Evolutionary conservation across 2,329 filamentous ascomycete genomes (phyloP), one percentile per base, ranked within the genome.

Genomic region (Aspergillus proliferans): DNA sequence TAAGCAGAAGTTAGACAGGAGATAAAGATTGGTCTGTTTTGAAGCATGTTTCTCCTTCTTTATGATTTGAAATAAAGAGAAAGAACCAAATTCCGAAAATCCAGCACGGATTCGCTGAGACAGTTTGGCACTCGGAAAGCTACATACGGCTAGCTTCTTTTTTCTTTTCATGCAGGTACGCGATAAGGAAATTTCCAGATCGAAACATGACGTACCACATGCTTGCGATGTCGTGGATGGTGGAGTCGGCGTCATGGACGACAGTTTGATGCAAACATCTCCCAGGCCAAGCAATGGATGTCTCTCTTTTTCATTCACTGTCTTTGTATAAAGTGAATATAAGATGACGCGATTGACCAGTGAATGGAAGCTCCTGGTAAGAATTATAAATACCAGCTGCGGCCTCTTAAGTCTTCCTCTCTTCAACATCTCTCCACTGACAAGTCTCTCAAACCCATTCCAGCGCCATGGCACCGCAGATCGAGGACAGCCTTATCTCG

Each of bases 381-480:
- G 15, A 6, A 21, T 12, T 40, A 40, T 40, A 40, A 40, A 40
- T 40, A 40, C 38, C 18, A 9, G 3, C 10, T 2, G 15, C 15
- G 4, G 8, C 4, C 38, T 19, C 38, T 21, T 4, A 36, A 18
- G n/a, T 8, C 5, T n/a, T 36, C 6, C 6, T 36, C 15, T 18
- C 38, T 19, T 19, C 38, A 21, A 19, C 19, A 22, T 40, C 15
- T 14, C 15, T 18, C 8, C 18, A 19, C 38, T 19, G n/a, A 10
- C 38, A 18, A 24, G 12, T 44, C 19, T n/a, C 21, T 15, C 26
- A 6, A 44, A 14, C n/a, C 7, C 8, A n/a, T n/a, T 6, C 24
- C 42, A n/a, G 22, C 42, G 34, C 33, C 19, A 41, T 41, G 45
- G 45, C 45, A 30, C 36, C 38, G 14, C 36, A 47, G 33, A 39